Evolutionary conservation across 2,329 filamentous ascomycete genomes (phyloP).

Genomic region (Lachnellula hyalina): DNA sequence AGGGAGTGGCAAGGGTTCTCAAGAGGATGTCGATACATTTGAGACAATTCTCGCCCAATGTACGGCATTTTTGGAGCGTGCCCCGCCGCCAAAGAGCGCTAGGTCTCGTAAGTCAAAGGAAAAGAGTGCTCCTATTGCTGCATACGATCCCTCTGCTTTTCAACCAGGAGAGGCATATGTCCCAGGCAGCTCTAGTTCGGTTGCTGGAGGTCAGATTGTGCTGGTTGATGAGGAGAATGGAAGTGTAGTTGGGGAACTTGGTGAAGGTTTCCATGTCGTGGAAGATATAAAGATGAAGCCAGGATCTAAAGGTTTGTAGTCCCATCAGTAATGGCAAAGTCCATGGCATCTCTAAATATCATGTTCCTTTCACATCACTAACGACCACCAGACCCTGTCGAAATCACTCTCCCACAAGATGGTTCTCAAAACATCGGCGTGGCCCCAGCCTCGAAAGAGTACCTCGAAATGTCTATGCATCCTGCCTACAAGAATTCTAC

Average conservation of each 20-base stretch:
- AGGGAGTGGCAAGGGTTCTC: slow-evolving; percentile 66
- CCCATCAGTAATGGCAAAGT: background rate
- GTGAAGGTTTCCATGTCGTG: slow-evolving; percentile 73
- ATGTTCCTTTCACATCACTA: background rate
- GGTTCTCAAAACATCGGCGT: slow-evolving; percentile 63
- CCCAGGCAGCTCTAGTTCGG: slow-evolving; percentile 52
- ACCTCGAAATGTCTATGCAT: slow-evolving; percentile 72
- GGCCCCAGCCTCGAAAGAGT: slow-evolving; percentile 61
- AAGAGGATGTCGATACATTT: slow-evolving; percentile 93
- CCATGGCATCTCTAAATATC: background rate
- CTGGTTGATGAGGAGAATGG: slow-evolving; percentile 94
- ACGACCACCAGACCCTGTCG: slow-evolving; percentile 60
- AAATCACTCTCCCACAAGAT: slow-evolving; percentile 67
- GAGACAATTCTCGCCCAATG: slow-evolving; percentile 98
- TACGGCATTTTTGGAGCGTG: slow-evolving; percentile 87
- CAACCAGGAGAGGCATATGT: slow-evolving; percentile 75
- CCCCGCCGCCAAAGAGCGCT: slow-evolving; percentile 45
- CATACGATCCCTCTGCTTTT: slow-evolving; percentile 80
- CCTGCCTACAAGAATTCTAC: slow-evolving; percentile 87
- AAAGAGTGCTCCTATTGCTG: slow-evolving; percentile 34
- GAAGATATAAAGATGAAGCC: slow-evolving; percentile 71
- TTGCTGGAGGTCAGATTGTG: slow-evolving; percentile 72
- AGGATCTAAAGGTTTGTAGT: slow-evolving; percentile 81
- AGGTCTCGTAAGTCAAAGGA: slow-evolving; percentile 19
- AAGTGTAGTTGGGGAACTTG: slow-evolving; percentile 87